Conservation (phyloP, 805 yeast species). For the Babjeviella inositovora region DNA sequence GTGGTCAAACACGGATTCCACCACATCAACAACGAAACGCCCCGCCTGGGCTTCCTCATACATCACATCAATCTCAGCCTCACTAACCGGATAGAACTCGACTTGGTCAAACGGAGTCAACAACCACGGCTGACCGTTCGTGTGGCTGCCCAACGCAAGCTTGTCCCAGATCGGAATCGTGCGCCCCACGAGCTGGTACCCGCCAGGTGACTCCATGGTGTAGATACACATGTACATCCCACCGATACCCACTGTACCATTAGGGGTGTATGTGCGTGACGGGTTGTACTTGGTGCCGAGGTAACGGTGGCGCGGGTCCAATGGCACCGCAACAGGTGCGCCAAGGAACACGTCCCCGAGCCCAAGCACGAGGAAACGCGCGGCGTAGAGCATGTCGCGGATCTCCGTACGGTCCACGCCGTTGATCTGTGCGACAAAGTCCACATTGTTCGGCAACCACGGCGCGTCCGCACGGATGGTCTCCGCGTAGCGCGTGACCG, state of each 20-base stretch:
- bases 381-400: conserved; percentile 72
- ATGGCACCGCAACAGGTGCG: conserved; percentile 97
- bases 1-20: conserved; percentile 72
- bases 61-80: conserved; percentile 59
- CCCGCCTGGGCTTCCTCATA: conserved; percentile 73
- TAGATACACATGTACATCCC: conserved; percentile 99
- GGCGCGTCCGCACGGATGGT: conserved; percentile 90
- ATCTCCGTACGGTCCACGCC: conserved; percentile 65
- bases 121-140: conserved; percentile 64
- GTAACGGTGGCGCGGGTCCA: conserved; percentile 90
- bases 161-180: conserved; percentile 98
- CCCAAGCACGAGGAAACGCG: conserved; percentile 84
- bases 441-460: conserved; percentile 96
- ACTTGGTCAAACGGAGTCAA: conserved; percentile 87
- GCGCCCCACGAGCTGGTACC: conserved; percentile 91
- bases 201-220: conserved; percentile 98
- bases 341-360: conserved; percentile 96
- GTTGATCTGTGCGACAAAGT: conserved; percentile 82
- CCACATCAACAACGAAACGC: conserved; percentile 55
- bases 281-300: conserved; percentile 94
- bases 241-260: conserved; percentile 96
- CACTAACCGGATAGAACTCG: conserved; percentile 85
- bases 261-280: conserved; percentile 88
- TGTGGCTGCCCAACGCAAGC: conserved; percentile 57
- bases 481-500: conserved; percentile 83